A percentile compares a stretch with the other conserved stretches of the same genome.
Conservation (phyloP, 163 green algal species). For the Scenedesmus sp. region DNA sequence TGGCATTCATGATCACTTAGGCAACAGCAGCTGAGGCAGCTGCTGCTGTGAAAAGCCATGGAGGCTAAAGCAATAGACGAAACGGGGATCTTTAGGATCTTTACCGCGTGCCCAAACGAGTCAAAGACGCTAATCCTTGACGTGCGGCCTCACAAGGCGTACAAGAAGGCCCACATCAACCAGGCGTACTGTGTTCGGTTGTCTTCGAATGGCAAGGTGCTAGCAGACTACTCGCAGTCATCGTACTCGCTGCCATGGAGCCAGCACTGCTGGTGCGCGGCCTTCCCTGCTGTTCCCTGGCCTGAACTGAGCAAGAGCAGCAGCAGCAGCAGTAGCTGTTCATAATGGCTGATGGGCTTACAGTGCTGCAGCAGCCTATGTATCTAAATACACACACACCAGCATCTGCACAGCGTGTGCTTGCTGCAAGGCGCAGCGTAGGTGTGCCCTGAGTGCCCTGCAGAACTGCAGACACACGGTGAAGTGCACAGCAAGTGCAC, state of each 20-base stretch:
- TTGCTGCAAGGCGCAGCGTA: too few relatives aligned
- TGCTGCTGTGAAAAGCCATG: neutral
- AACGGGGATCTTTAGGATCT: constrained; percentile 58
- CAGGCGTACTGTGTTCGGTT: constrained; percentile 62
- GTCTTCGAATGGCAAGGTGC: constrained; percentile 58
- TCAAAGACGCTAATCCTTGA: constrained; percentile 62
- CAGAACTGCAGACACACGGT: too few relatives aligned
- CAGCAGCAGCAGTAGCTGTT: neutral
- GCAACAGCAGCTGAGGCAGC: neutral
- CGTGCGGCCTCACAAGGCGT: constrained; percentile 66
- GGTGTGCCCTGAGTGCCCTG: too few relatives aligned
- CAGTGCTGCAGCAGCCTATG: neutral
- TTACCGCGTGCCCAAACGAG: constrained; percentile 58
- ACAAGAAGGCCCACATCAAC: constrained; percentile 66
- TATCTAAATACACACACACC: neutral
- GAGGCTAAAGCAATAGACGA: constrained; percentile 54
- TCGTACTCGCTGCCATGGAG: constrained; percentile 65
- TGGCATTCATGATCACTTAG: neutral
- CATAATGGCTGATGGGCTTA: neutral
- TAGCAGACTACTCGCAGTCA: constrained; percentile 65
- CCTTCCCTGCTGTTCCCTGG: too few relatives aligned
- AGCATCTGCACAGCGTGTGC: neutral
- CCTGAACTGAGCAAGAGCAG: neutral
- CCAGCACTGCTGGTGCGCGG: constrained; percentile 62
- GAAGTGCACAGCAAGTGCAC: too few relatives aligned